Evolutionary conservation across 768 basidiomycete species (phyloP).

Genomic region (Gymnopilus dilepis): DNA sequence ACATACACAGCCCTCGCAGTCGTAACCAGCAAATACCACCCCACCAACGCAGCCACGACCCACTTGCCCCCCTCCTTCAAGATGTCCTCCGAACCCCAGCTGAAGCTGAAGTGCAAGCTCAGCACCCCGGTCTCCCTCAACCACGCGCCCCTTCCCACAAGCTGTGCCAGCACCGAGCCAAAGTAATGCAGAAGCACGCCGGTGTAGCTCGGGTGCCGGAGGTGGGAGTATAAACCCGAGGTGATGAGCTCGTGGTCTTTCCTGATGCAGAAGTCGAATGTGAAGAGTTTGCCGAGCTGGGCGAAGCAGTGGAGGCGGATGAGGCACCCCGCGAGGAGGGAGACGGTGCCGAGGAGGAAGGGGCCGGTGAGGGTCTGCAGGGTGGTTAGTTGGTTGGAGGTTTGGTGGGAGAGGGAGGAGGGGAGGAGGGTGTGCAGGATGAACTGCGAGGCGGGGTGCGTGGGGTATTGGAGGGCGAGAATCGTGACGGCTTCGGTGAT

Average conservation of each 20-base stretch:
- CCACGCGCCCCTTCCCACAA: not conserved
- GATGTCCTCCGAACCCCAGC: too few relatives aligned
- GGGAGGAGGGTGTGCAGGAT: not conserved
- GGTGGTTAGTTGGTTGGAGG: not conserved
- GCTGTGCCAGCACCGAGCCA: not conserved
- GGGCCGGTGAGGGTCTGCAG: not conserved
- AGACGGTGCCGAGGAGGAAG: not conserved
- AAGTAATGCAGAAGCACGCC: not conserved
- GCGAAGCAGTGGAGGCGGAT: constrained; percentile 44
- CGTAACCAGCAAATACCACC: not conserved
- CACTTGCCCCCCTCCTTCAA: too few relatives aligned
- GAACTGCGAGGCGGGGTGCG: not conserved
- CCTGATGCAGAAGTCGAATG: constrained; percentile 19
- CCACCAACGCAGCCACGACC: not conserved
- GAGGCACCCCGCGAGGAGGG: not conserved
- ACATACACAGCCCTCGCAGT: not conserved
- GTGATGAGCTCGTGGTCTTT: constrained; percentile 16
- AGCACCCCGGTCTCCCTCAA: not conserved
- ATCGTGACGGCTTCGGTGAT: not conserved
- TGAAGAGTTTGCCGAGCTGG: constrained; percentile 42
- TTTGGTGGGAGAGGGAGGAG: not conserved
- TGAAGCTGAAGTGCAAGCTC: too few relatives aligned
- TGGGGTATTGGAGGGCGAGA: not conserved
- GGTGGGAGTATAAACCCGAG: constrained; percentile 7
- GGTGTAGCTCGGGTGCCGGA: constrained; percentile 13